Evolutionary conservation across 371 early-diverging fungal species (phyloP), one percentile per base, ranked within the genome.

Genomic region (Zopfochytrium polystomum): DNA sequence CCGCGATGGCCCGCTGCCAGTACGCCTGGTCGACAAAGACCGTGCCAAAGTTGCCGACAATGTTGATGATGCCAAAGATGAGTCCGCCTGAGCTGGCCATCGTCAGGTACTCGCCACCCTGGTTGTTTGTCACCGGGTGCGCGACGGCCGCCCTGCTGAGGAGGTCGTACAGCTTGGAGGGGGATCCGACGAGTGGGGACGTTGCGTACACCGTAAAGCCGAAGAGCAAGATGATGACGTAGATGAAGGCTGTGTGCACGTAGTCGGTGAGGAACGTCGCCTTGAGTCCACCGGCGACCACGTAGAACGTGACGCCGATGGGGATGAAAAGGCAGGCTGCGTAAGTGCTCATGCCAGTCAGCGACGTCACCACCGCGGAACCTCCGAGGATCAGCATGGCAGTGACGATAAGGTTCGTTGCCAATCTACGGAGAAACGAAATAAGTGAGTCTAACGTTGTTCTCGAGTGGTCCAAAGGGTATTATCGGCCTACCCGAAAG

Each of bases 241-340:
- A 80, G 43, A 87, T 83, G 15, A 87, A 78, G 3, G 77, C 79
- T 1, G 87, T 87, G 51, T 87, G 87, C 2, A 82, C 71, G 55
- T 87, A 87, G 63, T 87, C 87, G 2, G 87, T 83, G 27, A 87
- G 69, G 44, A 87, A 87, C 0, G 87, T 87, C 1, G 87, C 87
- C 61, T 87, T 87, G 42, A 87, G 75, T 22, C 87, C 87, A 45
- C 87, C 87, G 65, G 81, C 80, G 3, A 84, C 72, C 0, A 85
- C 85, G 56, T 87, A 87, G 31, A 79, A 66, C 55, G 83, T 79
- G 1, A 87, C 87, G 57, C 87, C 87, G 2, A 87, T 52, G 11
- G 87, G 87, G 20, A 87, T 73, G 23, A 87, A 70, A 51, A 87
- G 80, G 57, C 82, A 85, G 7, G 81, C 85, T 1, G 87, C 87